A percentile compares a stretch with the other conserved stretches of the same genome.
Conservation (phyloP, 2,329 filamentous ascomycete species). For the Emmonsia crescens region DNA sequence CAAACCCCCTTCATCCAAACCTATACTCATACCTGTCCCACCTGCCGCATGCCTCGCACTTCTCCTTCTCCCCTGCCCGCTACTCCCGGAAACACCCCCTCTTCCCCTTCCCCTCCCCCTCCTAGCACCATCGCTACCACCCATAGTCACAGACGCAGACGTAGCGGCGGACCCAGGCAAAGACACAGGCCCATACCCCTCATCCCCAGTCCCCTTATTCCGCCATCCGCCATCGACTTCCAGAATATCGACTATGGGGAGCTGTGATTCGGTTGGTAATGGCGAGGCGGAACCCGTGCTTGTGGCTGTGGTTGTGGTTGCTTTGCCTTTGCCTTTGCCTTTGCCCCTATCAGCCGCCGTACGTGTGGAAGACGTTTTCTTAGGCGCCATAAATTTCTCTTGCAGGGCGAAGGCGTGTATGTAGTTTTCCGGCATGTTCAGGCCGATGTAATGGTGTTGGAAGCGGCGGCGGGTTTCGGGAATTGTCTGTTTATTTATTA, state of each 20-base stretch:
- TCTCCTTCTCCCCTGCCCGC: background rate
- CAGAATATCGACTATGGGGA: slow-evolving; percentile 11
- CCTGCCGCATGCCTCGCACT: slow-evolving; percentile 1
- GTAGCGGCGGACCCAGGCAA: background rate
- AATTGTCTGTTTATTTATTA: slow-evolving; percentile 27
- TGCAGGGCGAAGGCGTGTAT: slow-evolving; percentile 7
- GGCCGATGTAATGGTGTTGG: slow-evolving; percentile 23
- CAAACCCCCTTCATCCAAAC: background rate
- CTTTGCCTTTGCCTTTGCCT: background rate
- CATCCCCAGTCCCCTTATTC: background rate
- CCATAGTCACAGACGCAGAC: background rate
- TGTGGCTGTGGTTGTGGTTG: background rate
- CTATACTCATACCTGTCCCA: background rate
- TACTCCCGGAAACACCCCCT: background rate
- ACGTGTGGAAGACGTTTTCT: background rate
- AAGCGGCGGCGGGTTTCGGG: slow-evolving; percentile 30
- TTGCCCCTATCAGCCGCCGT: background rate
- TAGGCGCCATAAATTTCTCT: background rate
- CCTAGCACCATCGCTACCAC: background rate
- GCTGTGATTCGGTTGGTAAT: background rate
- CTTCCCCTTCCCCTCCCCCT: background rate
- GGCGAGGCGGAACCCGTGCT: background rate
- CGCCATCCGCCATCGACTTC: slow-evolving; percentile 13
- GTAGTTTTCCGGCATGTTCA: background rate
- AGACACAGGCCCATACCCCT: background rate